Evolutionary conservation across 192 early-diverging fungal genomes (phyloP).

Genomic region (Coemansia sp.): DNA sequence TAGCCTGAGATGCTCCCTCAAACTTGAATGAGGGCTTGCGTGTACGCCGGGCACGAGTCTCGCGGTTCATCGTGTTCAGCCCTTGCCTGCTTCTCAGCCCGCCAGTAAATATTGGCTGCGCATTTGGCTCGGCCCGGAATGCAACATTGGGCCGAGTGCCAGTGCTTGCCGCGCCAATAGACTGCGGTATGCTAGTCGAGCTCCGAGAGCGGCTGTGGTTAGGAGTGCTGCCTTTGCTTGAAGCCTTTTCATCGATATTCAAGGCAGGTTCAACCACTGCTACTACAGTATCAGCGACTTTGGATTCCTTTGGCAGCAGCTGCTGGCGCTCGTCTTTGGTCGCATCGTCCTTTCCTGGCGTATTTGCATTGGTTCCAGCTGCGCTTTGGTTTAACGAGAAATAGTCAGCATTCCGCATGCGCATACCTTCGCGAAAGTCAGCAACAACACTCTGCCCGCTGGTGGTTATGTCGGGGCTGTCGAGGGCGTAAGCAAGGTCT

Average conservation of each 20-base stretch:
- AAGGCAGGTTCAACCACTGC: background rate
- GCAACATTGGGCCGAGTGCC: background rate
- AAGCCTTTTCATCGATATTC: background rate
- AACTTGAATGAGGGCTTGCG: constrained; percentile 17
- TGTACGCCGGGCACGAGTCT: constrained; percentile 19
- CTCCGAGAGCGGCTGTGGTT: constrained; percentile 2
- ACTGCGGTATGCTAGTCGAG: background rate
- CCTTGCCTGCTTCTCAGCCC: constrained; percentile 21
- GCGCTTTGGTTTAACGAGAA: background rate
- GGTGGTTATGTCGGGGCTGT: constrained; percentile 10
- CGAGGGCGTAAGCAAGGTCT: constrained; percentile 13
- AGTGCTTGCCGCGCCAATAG: background rate
- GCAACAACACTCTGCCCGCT: constrained; percentile 29
- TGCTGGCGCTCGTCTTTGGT: background rate
- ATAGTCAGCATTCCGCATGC: constrained; percentile 8
- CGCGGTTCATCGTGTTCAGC: constrained; percentile 33
- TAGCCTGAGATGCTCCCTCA: background rate
- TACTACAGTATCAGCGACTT: background rate
- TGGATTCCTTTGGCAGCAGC: background rate
- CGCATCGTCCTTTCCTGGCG: background rate
- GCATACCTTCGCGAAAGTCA: constrained; percentile 42
- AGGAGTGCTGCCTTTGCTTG: background rate
- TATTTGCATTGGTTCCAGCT: background rate
- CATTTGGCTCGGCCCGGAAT: background rate
- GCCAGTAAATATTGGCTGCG: constrained; percentile 9